Evolutionary conservation across 169 alveolate genomes (phyloP), one percentile per base, ranked within the genome.

Genomic region (Pseudocohnilembus persalinus): DNA sequence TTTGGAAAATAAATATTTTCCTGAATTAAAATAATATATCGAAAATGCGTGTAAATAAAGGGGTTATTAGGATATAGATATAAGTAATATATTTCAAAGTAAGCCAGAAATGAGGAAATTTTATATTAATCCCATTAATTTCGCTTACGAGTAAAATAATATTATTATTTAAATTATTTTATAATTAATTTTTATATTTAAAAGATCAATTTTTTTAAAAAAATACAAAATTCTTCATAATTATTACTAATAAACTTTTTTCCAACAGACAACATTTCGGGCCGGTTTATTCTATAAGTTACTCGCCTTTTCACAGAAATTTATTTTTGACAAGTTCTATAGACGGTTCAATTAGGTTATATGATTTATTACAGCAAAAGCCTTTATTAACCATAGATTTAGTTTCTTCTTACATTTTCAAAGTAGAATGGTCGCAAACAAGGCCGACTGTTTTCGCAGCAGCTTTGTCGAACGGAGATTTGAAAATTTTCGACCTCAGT

Each of bases 371-470:
- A 28, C 49, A 79, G 76, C 33, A 74, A 26, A 79, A 79, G n/a
- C 73, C 84, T 29, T 20, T 79, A 0, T 79, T 35, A n/a, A 79
- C 63, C 31, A 73, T 79, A 25, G 84, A 79, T 20, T 49, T 29
- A 34, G 35, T 79, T 64, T 68, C 75, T 32, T 34, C 34, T 49
- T 79, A 49, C n/a, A 82, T 92, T 28, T 31, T 83, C 33, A 88
- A 74, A 74, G 89, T 90, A 11, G 76, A 84, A 34, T 92, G 89
- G 83, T 90, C 94, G 25, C 94, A 93, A 0, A 82, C 90, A 1
- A 81, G 94, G 32, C 93, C 96, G 31, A 72, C 92, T 26, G 96
- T 92, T 0, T 92, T 92, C 34, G 94, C 93, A 25, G 91, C 96
- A 27, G 84, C 85, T 68, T 84, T 89, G 32, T 73, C 90, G 1